Evolutionary conservation across 2,329 filamentous ascomycete species (phyloP), one percentile per base, ranked within the genome.

Genomic region (Diaporthe destruens): DNA sequence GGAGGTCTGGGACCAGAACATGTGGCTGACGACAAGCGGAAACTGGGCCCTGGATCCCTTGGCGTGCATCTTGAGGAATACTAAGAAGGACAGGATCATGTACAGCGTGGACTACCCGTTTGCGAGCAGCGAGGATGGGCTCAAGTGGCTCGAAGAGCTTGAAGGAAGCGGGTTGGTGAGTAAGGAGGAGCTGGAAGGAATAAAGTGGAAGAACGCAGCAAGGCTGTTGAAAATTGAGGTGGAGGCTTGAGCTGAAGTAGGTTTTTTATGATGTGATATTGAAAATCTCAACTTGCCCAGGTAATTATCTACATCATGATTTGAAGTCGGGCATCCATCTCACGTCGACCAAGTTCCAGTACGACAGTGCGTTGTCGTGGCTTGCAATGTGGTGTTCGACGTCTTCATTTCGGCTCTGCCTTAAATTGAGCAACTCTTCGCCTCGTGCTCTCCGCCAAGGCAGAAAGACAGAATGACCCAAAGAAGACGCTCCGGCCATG

Each of bases 81-180:
- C 84, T 2, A 81, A 80, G 23, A 80, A 84, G n/a, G 87, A 89
- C 32, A 82, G 82, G 18, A 82, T 91, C 1, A 71, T 91, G 76
- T 90, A 87, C 76, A 89, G 86, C 73, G 85, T 89, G 12, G 88
- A 90, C 75, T 90, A 89, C 75, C 89, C 88, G 0, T 89, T 90
- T 65, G 83, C 83, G 55, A 80, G 80, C 63, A 88, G 85, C 72
- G 83, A 86, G 72, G 84, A 84, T 18, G 88, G 87, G 0, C 77
- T 82, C 36, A 80, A 79, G 11, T 88, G 87, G 75, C 80, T 90
- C 69, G 76, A 83, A 65, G 85, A 87, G 73, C 77, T 90, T 54
- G 80, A 82, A 71, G 77, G 81, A 56, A 88, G 87, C 74, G 85
- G 84, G 0, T 76, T 90, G 75, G 81, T 91, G 42, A 84, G 78